phyloP scores from a whole-genome alignment of 805 yeast genomes.

The Candida vartiovaarae region DNA sequence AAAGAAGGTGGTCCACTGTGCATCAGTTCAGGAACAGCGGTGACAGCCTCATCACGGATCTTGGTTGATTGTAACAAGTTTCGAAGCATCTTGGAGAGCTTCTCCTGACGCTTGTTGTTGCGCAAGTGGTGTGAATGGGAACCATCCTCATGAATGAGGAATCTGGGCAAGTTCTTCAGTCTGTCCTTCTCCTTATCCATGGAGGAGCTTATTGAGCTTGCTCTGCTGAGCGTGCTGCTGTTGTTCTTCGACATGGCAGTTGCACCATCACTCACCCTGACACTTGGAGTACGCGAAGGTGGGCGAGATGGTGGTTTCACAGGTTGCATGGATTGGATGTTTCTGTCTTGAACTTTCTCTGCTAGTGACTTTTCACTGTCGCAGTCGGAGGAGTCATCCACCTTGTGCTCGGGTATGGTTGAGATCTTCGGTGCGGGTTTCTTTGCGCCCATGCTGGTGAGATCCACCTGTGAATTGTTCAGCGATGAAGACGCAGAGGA shows the following conservation, averaged over 20 bases:
- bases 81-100: conserved; percentile 65
- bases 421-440: conserved; percentile 1
- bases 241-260: no score
- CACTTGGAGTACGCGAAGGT: background rate
- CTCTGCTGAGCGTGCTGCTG: no score
- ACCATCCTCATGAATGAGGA: conserved; percentile 57
- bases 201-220: no score
- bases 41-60: conserved; percentile 60
- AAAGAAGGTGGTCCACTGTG: conserved; percentile 59
- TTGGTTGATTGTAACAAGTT: conserved; percentile 71
- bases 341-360: conserved; percentile 1
- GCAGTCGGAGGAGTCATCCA: background rate
- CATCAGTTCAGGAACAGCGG: conserved; percentile 65
- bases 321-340: background rate
- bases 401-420: conserved; percentile 8
- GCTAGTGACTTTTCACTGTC: background rate
- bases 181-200: background rate
- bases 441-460: background rate
- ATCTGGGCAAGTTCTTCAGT: conserved; percentile 28
- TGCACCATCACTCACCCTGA: background rate
- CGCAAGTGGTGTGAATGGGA: conserved; percentile 73
- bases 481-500: conserved; percentile 5
- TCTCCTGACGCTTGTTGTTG: conserved; percentile 74
- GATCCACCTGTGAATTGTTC: background rate
- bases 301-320: conserved; percentile 1